Percentiles rank a stretch among this genome's conserved stretches.
Conservation (phyloP, 495 filamentous ascomycete genomes). For the Viridothelium virens region DNA sequence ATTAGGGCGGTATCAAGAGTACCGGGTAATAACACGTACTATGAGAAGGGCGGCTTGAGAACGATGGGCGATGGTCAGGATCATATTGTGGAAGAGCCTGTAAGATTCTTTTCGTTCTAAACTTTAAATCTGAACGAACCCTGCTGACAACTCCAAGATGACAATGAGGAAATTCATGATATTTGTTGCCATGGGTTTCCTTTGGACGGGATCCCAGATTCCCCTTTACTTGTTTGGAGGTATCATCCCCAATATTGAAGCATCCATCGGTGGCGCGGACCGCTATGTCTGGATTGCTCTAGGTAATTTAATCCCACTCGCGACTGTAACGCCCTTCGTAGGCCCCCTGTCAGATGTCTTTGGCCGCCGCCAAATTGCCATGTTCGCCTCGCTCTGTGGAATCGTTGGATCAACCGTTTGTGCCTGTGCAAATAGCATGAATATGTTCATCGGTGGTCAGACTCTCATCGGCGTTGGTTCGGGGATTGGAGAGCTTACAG, state of each 20-base stretch:
- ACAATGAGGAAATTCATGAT: constrained; percentile 50
- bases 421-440: constrained; percentile 56
- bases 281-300: constrained; percentile 69
- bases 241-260: constrained; percentile 52
- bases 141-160: constrained; percentile 40
- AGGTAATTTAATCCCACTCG: constrained; percentile 58
- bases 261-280: constrained; percentile 56
- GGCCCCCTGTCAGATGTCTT: constrained; percentile 62
- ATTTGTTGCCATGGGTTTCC: constrained; percentile 55
- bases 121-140: neutral
- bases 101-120: neutral
- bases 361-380: constrained; percentile 59
- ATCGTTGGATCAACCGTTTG: constrained; percentile 59
- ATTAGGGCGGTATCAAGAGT: neutral
- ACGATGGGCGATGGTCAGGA: neutral
- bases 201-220: constrained; percentile 60
- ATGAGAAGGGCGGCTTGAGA: constrained; percentile 3
- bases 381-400: constrained; percentile 51
- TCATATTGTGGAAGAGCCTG: neutral
- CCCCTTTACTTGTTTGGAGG: constrained; percentile 55
- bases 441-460: constrained; percentile 62
- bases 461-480: constrained; percentile 55
- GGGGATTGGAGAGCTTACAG: constrained; percentile 59
- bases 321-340: constrained; percentile 64
- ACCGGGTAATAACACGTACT: neutral